phyloP scores from a whole-genome alignment of 345 rosid species.

The Eucalyptus cloeziana region DNA sequence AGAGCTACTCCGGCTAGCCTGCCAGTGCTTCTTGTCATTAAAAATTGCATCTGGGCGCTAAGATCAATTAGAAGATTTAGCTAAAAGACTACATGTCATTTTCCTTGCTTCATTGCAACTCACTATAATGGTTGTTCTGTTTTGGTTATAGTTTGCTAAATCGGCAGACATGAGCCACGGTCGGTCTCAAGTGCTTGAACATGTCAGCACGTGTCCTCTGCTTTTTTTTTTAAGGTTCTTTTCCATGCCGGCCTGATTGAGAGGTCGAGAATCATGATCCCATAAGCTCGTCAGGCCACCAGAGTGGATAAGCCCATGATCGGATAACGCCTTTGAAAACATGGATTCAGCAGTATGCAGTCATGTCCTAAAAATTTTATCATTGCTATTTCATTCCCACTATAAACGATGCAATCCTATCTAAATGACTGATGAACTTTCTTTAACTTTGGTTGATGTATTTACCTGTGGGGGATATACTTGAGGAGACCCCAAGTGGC shows the following conservation, averaged over 20 bases:
- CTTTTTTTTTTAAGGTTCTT: not conserved
- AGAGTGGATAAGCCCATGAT: not conserved
- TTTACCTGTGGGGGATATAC: conserved; percentile 48
- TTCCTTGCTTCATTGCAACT: not conserved
- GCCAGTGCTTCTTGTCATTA: conserved; percentile 6
- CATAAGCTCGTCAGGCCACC: not conserved
- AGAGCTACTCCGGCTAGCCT: conserved; percentile 1
- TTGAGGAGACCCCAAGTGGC: conserved; percentile 38
- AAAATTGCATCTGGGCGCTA: not conserved
- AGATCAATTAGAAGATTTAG: not conserved
- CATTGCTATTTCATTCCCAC: not conserved
- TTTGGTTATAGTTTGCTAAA: not conserved
- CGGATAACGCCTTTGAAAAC: not conserved
- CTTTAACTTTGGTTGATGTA: not conserved
- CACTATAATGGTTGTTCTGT: not conserved
- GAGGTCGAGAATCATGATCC: not conserved
- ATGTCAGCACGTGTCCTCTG: not conserved
- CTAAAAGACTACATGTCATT: not conserved
- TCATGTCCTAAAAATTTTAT: not conserved
- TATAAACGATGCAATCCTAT: not conserved
- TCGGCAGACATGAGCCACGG: not conserved
- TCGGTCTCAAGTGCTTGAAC: not conserved
- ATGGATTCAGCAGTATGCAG: not conserved
- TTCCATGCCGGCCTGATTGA: not conserved
- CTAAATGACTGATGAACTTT: not conserved